phyloP scores from a whole-genome alignment of 73 alveolate species.

The Effrenium voratum region DNA sequence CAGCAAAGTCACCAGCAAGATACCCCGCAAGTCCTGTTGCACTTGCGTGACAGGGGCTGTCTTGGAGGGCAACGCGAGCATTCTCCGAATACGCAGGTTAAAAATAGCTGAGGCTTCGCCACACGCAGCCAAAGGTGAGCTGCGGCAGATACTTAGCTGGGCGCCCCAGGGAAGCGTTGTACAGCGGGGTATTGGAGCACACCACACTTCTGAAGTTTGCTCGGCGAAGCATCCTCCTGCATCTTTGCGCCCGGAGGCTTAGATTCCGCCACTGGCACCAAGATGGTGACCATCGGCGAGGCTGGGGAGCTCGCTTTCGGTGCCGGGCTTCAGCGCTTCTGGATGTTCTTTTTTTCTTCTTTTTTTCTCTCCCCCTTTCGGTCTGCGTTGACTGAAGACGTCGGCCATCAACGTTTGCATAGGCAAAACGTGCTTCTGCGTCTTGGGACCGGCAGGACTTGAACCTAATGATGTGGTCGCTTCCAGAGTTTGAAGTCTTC shows the following conservation, averaged over 20 bases:
- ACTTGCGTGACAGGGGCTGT: no score
- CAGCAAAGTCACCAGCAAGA: no score
- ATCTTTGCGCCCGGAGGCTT: no score
- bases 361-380: no score
- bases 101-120: slow-evolving; percentile 29
- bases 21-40: no score
- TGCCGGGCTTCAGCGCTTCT: neutral
- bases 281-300: slow-evolving; percentile 87
- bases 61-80: no score
- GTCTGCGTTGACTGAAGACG: no score
- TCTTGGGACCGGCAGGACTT: slow-evolving; percentile 13
- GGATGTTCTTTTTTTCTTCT: neutral
- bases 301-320: neutral
- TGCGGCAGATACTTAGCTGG: slow-evolving; percentile 75
- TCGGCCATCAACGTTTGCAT: no score
- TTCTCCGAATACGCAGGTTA: no score
- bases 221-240: no score
- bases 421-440: neutral
- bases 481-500: slow-evolving; percentile 64
- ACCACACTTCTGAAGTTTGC: no score
- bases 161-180: neutral
- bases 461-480: slow-evolving; percentile 77
- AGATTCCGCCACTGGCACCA: slow-evolving; percentile 61
- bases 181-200: no score
- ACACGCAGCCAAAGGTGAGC: slow-evolving; percentile 88